Percentiles rank a stretch among this genome's conserved stretches.
These are phyloP conservation scores for Paramarasmius palmivorus DNA, from an alignment of 1,284 basidiomycete species.

Conservation along the genomic window DNA sequence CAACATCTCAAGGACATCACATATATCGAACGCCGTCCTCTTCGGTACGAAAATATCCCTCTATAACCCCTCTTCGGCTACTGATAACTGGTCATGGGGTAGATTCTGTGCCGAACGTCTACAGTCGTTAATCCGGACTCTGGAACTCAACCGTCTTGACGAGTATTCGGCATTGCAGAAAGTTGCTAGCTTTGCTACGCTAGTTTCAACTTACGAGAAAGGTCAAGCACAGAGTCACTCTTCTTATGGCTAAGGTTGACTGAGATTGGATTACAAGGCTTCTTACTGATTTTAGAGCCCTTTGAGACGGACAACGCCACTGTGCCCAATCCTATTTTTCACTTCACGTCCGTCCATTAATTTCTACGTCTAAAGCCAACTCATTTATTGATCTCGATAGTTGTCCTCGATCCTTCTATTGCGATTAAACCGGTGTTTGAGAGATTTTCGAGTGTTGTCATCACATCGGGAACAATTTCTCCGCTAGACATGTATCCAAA, in stretches of 20 bases:
- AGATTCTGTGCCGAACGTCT: slow-evolving; percentile 97
- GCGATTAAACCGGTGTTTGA: slow-evolving; percentile 99
- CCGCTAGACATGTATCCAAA: slow-evolving; percentile 99
- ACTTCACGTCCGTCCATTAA: slow-evolving; percentile 77
- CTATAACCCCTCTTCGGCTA: background rate
- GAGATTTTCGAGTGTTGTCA: slow-evolving; percentile 97
- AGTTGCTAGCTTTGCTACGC: slow-evolving; percentile 93
- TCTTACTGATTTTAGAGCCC: slow-evolving; percentile 95
- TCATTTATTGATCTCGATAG: slow-evolving; percentile 37
- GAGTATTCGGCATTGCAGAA: slow-evolving; percentile 93
- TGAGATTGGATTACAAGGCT: slow-evolving; percentile 56
- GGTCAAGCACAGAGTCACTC: slow-evolving; percentile 70
- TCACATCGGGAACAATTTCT: slow-evolving; percentile 98
- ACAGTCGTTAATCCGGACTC: slow-evolving; percentile 90
- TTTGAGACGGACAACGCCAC: slow-evolving; percentile 99
- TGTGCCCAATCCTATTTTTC: slow-evolving; percentile 98
- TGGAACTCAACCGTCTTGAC: slow-evolving; percentile 90
- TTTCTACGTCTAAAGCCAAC: slow-evolving; percentile 1
- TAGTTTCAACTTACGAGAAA: slow-evolving; percentile 98
- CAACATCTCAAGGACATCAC: slow-evolving; percentile 99
- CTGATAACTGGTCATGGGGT: slow-evolving; percentile 12
- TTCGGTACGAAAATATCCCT: slow-evolving; percentile 57
- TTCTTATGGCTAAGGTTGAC: slow-evolving; percentile 8
- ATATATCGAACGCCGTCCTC: slow-evolving; percentile 95
- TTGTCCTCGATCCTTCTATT: slow-evolving; percentile 95